Conservation (phyloP, 1,284 basidiomycete species). For the Exobasidium rhododendri region DNA sequence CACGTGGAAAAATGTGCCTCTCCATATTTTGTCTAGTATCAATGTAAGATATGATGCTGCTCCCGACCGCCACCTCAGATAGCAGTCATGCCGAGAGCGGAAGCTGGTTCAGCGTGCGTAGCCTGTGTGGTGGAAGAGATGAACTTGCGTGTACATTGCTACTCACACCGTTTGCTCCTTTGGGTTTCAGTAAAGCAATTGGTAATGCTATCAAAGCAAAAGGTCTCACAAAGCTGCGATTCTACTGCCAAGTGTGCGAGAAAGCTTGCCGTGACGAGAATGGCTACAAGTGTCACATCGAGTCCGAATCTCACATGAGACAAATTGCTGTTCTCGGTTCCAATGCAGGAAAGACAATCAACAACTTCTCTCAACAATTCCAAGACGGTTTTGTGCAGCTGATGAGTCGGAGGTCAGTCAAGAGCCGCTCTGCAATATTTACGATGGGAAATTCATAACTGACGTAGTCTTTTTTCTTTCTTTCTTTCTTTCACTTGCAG, state of each 20-base stretch:
- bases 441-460: background rate
- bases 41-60: too few relatives aligned
- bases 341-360: constrained; percentile 82
- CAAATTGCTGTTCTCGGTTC: constrained; percentile 96
- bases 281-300: constrained; percentile 62
- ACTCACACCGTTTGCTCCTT: too few relatives aligned
- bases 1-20: too few relatives aligned
- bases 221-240: constrained; percentile 52
- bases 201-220: constrained; percentile 53
- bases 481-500: constrained; percentile 21
- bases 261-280: constrained; percentile 53
- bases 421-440: background rate
- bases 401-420: constrained; percentile 70
- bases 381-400: constrained; percentile 86
- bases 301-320: constrained; percentile 82
- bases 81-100: constrained; percentile 28
- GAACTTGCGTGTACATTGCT: too few relatives aligned
- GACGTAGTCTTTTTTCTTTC: too few relatives aligned
- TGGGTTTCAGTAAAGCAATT: constrained; percentile 34
- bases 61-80: too few relatives aligned
- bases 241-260: constrained; percentile 53
- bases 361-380: constrained; percentile 83
- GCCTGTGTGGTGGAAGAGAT: too few relatives aligned
- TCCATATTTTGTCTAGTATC: too few relatives aligned
- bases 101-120: constrained; percentile 21